Evolutionary conservation across 768 basidiomycete species (phyloP).

Genomic region (Pleurotus tuoliensis): DNA sequence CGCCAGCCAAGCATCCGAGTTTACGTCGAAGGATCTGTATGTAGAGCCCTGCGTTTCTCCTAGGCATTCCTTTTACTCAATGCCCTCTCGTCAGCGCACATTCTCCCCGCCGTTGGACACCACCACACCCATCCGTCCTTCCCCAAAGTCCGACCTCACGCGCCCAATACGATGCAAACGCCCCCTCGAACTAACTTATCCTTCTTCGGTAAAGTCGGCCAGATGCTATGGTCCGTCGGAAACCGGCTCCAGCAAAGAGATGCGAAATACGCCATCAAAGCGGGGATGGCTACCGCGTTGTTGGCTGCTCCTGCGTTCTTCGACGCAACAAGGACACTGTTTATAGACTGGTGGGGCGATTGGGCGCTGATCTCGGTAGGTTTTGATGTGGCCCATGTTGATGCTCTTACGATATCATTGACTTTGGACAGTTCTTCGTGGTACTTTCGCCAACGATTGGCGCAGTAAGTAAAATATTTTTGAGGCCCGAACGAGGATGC

Average conservation of each 20-base stretch:
- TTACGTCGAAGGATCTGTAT: conserved; percentile 37
- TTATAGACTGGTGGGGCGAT: conserved; percentile 83
- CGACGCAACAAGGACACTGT: conserved; percentile 69
- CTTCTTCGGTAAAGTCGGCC: conserved; percentile 58
- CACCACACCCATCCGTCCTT: conserved; percentile 60
- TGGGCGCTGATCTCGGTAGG: conserved; percentile 93
- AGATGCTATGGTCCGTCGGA: conserved; percentile 70
- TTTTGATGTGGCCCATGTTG: conserved; percentile 1
- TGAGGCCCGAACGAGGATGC: neutral
- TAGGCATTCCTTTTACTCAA: neutral
- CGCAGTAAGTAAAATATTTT: conserved; percentile 42
- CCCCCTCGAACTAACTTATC: conserved; percentile 61
- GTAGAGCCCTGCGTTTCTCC: conserved; percentile 14
- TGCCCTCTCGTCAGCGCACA: neutral
- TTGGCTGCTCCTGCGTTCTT: conserved; percentile 89
- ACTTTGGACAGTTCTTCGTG: conserved; percentile 64
- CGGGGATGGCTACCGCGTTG: conserved; percentile 77
- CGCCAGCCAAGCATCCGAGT: conserved; percentile 3
- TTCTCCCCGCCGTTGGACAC: conserved; percentile 12
- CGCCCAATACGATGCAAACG: conserved; percentile 82
- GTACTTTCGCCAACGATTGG: conserved; percentile 91
- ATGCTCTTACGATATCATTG: neutral
- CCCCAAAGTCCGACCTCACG: conserved; percentile 79
- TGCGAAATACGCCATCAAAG: conserved; percentile 85
- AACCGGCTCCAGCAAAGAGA: conserved; percentile 65